Evolutionary conservation across 2,329 filamentous ascomycete species (phyloP).

Genomic region (Trichocomaceae sp.): DNA sequence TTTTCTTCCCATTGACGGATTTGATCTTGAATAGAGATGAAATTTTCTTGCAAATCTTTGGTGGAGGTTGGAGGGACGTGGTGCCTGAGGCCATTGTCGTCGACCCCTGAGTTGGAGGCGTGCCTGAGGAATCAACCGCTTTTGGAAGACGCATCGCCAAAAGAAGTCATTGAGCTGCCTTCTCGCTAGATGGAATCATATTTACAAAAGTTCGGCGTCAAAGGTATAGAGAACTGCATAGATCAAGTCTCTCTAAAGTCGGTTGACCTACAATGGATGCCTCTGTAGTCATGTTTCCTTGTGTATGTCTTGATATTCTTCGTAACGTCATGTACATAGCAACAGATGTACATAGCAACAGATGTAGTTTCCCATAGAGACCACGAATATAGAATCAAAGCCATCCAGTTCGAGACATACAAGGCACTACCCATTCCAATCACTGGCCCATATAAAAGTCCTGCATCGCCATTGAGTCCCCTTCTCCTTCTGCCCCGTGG

Average conservation of each 20-base stretch:
- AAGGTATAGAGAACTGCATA: background rate
- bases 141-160: too few relatives aligned
- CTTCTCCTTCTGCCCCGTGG: constrained; percentile 75
- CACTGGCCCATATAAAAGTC: constrained; percentile 69
- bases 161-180: background rate
- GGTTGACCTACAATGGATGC: background rate
- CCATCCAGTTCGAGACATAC: background rate
- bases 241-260: background rate
- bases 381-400: background rate
- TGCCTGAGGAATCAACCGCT: background rate
- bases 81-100: background rate
- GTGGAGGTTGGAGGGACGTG: background rate
- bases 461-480: constrained; percentile 80
- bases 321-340: background rate
- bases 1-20: background rate
- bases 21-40: background rate
- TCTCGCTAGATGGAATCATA: background rate
- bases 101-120: background rate
- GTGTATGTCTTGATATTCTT: background rate
- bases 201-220: background rate
- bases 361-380: background rate
- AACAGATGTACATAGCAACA: background rate
- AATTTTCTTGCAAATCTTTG: background rate
- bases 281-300: background rate
- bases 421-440: constrained; percentile 45